Evolutionary conservation across 371 early-diverging fungal species (phyloP), one percentile per base, ranked within the genome.

Genomic region (Mortierella sp.): DNA sequence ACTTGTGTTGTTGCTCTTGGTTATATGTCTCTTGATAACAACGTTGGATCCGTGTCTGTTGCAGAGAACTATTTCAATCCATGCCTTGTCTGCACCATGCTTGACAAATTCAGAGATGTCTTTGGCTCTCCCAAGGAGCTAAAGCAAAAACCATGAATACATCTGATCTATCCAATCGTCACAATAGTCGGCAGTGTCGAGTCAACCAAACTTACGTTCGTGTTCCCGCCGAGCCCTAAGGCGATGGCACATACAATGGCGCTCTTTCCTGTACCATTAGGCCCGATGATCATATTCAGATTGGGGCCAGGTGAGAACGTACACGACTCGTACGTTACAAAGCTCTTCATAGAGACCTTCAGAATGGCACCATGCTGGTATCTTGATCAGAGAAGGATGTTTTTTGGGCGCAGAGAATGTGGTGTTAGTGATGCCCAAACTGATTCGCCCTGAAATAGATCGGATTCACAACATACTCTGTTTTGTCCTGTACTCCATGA

Each of bases 251-350:
- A 96, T 0, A 99, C 98, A 37, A 99, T 91, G 0, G 97, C 95
- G 50, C 95, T 94, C 81, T 99, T 99, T 54, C 99, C 99, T 0
- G 99, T 97, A 21, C 99, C 99, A 73, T 96, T 98, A 3, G 97
- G 96, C 4, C 96, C 98, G 45, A 97, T 93, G 43, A 98, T 94
- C 97, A 98, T 97, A 80, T 98, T 98, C 78, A 98, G 83, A 63
- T 94, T 86, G 0, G 97, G 96, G 0, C 97, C 98, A 2, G 98
- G 97, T 12, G 57, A 71, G 55, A 95, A 88, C 53, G 95, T 92
- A 61, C 91, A 92, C 22, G 82, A 80, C 63, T 95, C 92, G 80
- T 98, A 98, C 0, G 98, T 97, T 27, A 97, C 92, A 82, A 98
- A 98, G 79, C 95, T 92, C 21, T 79, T 85, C 31, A 97, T 81